These are phyloP conservation scores for Teratosphaeriaceae sp. DNA, from an alignment of 2,329 filamentous ascomycete genomes.

Conservation along the genomic window DNA sequence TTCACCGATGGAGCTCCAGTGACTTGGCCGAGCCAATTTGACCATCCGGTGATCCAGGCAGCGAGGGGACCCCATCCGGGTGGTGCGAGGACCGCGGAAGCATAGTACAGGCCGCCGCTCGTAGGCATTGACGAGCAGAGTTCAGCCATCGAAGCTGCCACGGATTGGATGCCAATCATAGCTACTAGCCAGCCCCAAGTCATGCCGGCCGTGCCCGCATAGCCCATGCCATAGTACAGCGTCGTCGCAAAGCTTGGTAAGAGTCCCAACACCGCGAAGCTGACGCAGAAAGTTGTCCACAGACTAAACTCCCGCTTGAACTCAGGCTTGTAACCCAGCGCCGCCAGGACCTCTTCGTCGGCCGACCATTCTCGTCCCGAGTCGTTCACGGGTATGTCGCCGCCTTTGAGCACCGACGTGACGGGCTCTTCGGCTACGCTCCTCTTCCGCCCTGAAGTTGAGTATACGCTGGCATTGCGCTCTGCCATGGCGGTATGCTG, in stretches of 20 bases:
- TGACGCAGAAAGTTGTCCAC: constrained; percentile 69
- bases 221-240: constrained; percentile 60
- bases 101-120: constrained; percentile 68
- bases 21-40: constrained; percentile 63
- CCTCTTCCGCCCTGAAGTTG: constrained; percentile 9
- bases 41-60: constrained; percentile 64
- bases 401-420: constrained; percentile 43
- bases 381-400: constrained; percentile 43
- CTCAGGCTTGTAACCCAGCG: constrained; percentile 48
- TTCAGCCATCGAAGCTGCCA: constrained; percentile 61
- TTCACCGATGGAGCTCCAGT: constrained; percentile 61
- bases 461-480: constrained; percentile 8
- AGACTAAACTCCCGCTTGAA: constrained; percentile 66
- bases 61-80: constrained; percentile 57
- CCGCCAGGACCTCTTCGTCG: constrained; percentile 56
- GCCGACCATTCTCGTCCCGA: constrained; percentile 39
- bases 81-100: constrained; percentile 63
- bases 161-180: constrained; percentile 64
- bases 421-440: constrained; percentile 45
- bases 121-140: constrained; percentile 49
- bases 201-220: constrained; percentile 34
- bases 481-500: constrained; percentile 10
- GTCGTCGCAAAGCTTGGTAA: constrained; percentile 67
- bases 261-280: constrained; percentile 65
- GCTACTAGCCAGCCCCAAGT: constrained; percentile 71